Conservation (phyloP, 441 rosid genomes). For the Melastoma candidum region DNA sequence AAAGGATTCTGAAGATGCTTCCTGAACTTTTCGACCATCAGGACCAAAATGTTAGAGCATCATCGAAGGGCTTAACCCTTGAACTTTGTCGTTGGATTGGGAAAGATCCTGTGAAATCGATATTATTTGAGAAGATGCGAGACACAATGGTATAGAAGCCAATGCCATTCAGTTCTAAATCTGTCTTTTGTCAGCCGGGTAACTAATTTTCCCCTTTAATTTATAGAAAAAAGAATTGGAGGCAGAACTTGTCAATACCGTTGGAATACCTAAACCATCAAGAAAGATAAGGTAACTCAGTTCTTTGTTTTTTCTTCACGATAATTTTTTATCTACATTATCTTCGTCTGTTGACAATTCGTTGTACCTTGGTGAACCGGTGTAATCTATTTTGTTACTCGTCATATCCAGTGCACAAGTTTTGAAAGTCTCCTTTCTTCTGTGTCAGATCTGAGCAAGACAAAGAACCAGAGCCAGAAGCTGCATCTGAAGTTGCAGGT, state of each 20-base stretch:
- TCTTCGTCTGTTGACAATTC: no score
- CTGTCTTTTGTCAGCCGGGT: not conserved
- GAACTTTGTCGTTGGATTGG: conserved; percentile 99
- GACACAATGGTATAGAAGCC: conserved; percentile 83
- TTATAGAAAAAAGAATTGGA: conserved; percentile 96
- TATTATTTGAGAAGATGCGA: conserved; percentile 98
- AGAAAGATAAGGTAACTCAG: conserved; percentile 77
- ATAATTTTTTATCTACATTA: no score
- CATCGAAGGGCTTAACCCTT: conserved; percentile 91
- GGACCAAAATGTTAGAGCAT: conserved; percentile 99
- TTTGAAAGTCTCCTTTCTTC: conserved; percentile 1
- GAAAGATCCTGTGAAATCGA: conserved; percentile 94
- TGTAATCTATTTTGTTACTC: no score
- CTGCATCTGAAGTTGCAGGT: conserved; percentile 54
- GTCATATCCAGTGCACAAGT: no score
- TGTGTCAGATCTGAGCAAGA: conserved; percentile 94
- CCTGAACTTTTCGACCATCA: conserved; percentile 99
- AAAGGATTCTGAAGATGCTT: conserved; percentile 94
- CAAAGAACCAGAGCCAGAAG: conserved; percentile 84
- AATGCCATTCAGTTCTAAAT: not conserved
- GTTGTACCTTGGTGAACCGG: no score
- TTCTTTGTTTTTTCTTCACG: not conserved
- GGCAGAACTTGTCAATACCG: conserved; percentile 93
- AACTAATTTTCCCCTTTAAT: not conserved
- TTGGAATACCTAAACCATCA: conserved; percentile 69